These are phyloP conservation scores for Yamadazyma atlantica DNA, from an alignment of 1,139 yeast species.

Conservation along the genomic window DNA sequence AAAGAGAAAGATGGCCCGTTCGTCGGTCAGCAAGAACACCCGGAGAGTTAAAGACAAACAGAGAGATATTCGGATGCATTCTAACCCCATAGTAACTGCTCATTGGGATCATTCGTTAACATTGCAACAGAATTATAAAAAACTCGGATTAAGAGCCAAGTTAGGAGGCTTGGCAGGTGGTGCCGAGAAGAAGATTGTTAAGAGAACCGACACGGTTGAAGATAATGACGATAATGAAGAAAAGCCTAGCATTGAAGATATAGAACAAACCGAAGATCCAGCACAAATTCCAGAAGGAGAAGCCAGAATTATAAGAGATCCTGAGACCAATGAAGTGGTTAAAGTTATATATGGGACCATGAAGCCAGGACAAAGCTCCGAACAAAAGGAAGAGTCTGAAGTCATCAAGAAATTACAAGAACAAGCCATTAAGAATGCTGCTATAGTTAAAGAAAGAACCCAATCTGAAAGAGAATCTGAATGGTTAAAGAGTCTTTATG, in stretches of 20 bases:
- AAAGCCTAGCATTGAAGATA: slow-evolving; percentile 33
- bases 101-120: slow-evolving; percentile 89
- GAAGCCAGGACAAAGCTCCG: slow-evolving; percentile 27
- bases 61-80: slow-evolving; percentile 58
- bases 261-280: slow-evolving; percentile 49
- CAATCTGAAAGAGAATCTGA: slow-evolving; percentile 73
- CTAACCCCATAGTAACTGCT: slow-evolving; percentile 81
- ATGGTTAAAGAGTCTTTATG: slow-evolving; percentile 66
- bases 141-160: slow-evolving; percentile 69
- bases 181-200: slow-evolving; percentile 50
- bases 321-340: slow-evolving; percentile 64
- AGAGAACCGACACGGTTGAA: slow-evolving; percentile 22
- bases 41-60: slow-evolving; percentile 70
- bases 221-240: slow-evolving; percentile 26
- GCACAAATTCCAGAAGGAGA: slow-evolving; percentile 71
- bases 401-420: slow-evolving; percentile 72
- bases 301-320: slow-evolving; percentile 75
- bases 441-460: slow-evolving; percentile 48
- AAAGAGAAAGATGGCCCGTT: slow-evolving; percentile 79
- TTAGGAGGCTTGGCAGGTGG: slow-evolving; percentile 72
- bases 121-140: slow-evolving; percentile 77
- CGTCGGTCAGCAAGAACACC: slow-evolving; percentile 66
- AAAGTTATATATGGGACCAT: slow-evolving; percentile 71
- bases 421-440: slow-evolving; percentile 53
- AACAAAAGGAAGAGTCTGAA: slow-evolving; percentile 35